Evolutionary conservation across 1,139 yeast genomes (phyloP).

Genomic region (Lodderomyces margitis): DNA sequence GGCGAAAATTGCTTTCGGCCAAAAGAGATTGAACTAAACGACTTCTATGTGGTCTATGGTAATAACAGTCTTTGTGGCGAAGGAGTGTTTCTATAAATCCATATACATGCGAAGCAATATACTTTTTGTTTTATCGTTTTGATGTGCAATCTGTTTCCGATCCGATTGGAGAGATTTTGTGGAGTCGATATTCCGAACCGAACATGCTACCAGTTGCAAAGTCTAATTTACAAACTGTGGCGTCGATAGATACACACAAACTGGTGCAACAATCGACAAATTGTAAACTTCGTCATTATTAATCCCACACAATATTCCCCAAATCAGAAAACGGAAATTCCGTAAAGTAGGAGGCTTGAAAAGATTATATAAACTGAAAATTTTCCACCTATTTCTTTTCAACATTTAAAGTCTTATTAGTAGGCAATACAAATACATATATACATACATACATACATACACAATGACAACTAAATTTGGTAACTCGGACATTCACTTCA

Average conservation of each 20-base stretch:
- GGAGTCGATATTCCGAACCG: background rate
- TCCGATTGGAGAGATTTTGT: background rate
- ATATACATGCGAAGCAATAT: too few species aligned
- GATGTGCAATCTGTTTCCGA: background rate
- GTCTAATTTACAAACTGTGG: background rate
- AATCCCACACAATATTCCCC: too few species aligned
- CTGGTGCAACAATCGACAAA: background rate
- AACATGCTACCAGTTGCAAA: background rate
- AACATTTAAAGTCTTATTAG: background rate
- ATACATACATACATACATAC: background rate
- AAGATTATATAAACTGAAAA: background rate
- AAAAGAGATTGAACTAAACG: too few species aligned
- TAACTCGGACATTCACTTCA: slow-evolving; percentile 43
- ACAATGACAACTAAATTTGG: slow-evolving; percentile 24
- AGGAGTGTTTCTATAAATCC: too few species aligned
- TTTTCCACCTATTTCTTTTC: background rate
- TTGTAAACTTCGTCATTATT: slow-evolving; percentile 1
- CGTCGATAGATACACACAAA: background rate
- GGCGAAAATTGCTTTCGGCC: background rate
- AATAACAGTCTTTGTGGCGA: too few species aligned
- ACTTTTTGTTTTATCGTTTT: too few species aligned
- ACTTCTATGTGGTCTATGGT: too few species aligned
- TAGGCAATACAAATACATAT: background rate
- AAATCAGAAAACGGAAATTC: too few species aligned
- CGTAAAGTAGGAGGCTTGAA: background rate